Conservation (phyloP, 257 asterid species). For the Linaria vulgaris region DNA sequence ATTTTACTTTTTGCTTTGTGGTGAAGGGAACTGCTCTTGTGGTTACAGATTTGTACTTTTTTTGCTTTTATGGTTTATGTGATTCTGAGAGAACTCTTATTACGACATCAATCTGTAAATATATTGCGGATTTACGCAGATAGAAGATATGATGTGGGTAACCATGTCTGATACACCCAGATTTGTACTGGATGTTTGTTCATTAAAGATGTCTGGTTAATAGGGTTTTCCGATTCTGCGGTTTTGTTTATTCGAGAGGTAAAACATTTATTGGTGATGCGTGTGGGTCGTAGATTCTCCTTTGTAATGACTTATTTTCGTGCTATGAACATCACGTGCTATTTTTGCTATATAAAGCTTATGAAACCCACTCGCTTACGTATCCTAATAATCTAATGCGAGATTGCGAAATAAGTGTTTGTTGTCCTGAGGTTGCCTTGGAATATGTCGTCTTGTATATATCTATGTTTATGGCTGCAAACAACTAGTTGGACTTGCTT, state of each 20-base stretch:
- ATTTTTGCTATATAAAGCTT: not conserved
- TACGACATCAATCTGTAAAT: slow-evolving; percentile 5
- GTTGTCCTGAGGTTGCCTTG: not conserved
- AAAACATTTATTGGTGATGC: not conserved
- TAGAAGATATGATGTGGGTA: slow-evolving; percentile 1
- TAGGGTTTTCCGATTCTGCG: no score
- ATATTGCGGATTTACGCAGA: not conserved
- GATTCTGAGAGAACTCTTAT: not conserved
- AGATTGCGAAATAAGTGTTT: not conserved
- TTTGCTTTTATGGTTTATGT: not conserved
- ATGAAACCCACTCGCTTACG: not conserved
- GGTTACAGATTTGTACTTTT: not conserved
- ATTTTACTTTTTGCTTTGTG: slow-evolving; percentile 1
- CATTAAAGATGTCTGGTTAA: not conserved
- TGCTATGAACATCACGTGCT: not conserved
- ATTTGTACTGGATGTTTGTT: slow-evolving; percentile 12
- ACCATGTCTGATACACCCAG: slow-evolving; percentile 7
- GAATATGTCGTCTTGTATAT: not conserved
- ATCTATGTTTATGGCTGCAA: slow-evolving; percentile 4
- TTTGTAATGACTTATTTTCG: not conserved
- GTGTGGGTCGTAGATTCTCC: not conserved
- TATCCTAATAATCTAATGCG: not conserved
- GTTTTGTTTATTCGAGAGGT: no score
- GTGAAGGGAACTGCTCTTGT: not conserved
- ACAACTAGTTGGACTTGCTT: not conserved